Evolutionary conservation across 73 alveolate genomes (phyloP), one percentile per base, ranked within the genome.

Genomic region (Symbiodinium natans): DNA sequence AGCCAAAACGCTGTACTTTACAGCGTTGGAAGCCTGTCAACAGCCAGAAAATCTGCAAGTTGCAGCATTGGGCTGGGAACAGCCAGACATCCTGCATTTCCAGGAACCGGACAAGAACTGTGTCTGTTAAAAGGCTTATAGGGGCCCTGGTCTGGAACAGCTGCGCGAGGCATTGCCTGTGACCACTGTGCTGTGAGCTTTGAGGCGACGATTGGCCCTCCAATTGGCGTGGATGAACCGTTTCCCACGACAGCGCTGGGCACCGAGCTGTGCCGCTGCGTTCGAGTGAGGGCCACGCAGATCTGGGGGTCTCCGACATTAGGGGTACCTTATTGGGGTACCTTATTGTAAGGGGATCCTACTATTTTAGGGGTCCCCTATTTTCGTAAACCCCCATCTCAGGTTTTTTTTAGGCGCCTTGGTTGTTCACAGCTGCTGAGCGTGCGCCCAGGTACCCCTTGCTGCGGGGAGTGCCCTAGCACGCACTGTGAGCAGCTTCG

Each of bases 221-320:
- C 94, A 86, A 36, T 63, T 86, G 83, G 94, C 94, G 56, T 86
- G 94, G 94, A 25, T 86, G 94, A 13, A 86, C 83, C 94, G 94
- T 80, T 86, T 86, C 83, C 94, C 94, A n/a, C 94, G 84, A n/a
- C 94, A 86, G 75, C 94, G 94, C 39, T 41, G 52, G 43, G 41
- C 73, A 27, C 34, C 59, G 36, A 23, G 33, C 56, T 15, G 15
- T 8, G 38, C 17, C 36, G 71, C 10, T 19, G 80, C 25, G 13
- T 63, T 34, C 80, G 34, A 63, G 38, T 34, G 13, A 11, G 13
- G 34, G 29, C 4, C 34, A 63, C 31, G 80, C 38, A 41, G 5
- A 4, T 6, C 8, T 2, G 41, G 41, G 43, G 41, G 10, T 68
- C 82, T 68, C 36, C 33, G 77, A 59, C 82, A n/a, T n/a, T n/a